phyloP scores from a whole-genome alignment of 441 rosid species.

The Jatropha multifida region DNA sequence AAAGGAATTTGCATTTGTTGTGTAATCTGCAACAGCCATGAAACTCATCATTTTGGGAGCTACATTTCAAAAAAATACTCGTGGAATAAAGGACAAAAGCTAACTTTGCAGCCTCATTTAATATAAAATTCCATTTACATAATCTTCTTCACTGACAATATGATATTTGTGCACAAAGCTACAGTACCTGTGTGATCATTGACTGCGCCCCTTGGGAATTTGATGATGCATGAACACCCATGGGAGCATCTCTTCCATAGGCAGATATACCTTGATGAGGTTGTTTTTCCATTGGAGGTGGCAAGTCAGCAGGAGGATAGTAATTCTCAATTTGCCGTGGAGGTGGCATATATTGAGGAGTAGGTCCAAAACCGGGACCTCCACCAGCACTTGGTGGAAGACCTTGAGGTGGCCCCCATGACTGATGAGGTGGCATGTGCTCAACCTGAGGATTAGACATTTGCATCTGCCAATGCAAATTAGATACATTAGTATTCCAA shows the following conservation, averaged over 20 bases:
- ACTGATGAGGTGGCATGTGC: slow-evolving; percentile 81
- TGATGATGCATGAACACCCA: slow-evolving; percentile 60
- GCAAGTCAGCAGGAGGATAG: slow-evolving; percentile 77
- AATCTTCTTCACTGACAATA: neutral
- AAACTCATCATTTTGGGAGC: slow-evolving; percentile 8
- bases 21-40: slow-evolving; percentile 51
- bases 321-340: slow-evolving; percentile 73
- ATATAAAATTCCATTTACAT: neutral
- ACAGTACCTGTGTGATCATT: slow-evolving; percentile 84
- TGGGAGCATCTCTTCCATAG: slow-evolving; percentile 89
- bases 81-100: neutral
- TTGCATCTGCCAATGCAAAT: slow-evolving; percentile 62
- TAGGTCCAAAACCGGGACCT: slow-evolving; percentile 72
- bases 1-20: slow-evolving; percentile 95
- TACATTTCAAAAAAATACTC: neutral
- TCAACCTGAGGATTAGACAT: slow-evolving; percentile 73
- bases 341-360: slow-evolving; percentile 84
- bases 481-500: slow-evolving; percentile 16
- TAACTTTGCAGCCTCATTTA: neutral
- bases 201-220: slow-evolving; percentile 69
- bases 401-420: slow-evolving; percentile 95
- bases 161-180: neutral
- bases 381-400: slow-evolving; percentile 67
- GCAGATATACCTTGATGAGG: slow-evolving; percentile 95
- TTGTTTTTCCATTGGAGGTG: slow-evolving; percentile 79